Evolutionary conservation across 2,329 filamentous ascomycete species (phyloP), one percentile per base, ranked within the genome.

Genomic region (Domatiomyces catenatus): DNA sequence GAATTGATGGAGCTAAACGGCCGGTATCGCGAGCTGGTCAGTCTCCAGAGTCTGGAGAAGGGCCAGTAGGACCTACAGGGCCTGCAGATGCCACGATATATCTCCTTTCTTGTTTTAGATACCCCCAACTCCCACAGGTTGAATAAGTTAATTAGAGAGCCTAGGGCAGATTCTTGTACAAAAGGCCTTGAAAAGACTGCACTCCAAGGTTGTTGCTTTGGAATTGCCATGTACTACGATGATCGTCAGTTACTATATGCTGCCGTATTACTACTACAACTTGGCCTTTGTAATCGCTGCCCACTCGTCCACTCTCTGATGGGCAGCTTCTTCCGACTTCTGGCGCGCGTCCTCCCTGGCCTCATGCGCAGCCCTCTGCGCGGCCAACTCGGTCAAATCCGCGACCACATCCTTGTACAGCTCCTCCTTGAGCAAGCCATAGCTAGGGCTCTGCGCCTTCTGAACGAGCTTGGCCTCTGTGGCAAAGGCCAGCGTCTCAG

Each of bases 21-120:
- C 2, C 74, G 83, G 46, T 92, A 92, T 62, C 80, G 77, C 8
- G 85, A 90, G 69, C 66, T 92, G 56, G 86, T 90, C 46, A 86
- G 84, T 57, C 68, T 90, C 59, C 86, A 92, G 72, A 86, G 81
- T 64, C 67, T 92, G 61, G 83, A 78, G 59, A 84, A 80, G 69
- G 67, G 63, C 48, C 59, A 52, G 28, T 58, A 47, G n/a, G n/a
- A n/a, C n/a, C n/a, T n/a, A n/a, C n/a, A 80, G 69, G 67, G 63
- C 48, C 59, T 50, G 28, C 56, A 47, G 26, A 24, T 24, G 22
- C 22, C 6, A 24, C 6, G 22, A 10, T 12, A 10, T 10, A 12
- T 45, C 43, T 19, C 32, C 12, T 15, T 39, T 39, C 32, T 39
- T 39, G 32, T 15, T 15, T 39, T 39, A 39, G 32, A 39, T 39